Percentiles rank a stretch among this genome's conserved stretches.
Conservation (phyloP, 768 basidiomycete species). For the Chalciporus pseudorubinellus region DNA sequence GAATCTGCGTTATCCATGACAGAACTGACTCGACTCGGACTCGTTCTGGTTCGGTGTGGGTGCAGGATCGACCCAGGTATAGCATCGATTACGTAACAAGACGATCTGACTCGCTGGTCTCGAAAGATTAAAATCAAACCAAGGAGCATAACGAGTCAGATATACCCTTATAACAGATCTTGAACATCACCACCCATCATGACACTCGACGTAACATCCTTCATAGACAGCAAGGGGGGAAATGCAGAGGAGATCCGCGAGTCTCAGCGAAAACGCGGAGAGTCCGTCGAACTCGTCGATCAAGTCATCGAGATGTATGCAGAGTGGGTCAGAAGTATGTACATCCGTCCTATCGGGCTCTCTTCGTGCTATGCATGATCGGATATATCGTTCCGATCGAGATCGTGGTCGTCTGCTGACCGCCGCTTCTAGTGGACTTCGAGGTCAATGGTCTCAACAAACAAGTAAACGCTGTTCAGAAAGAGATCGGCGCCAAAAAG, state of each 20-base stretch:
- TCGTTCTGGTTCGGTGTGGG: neutral
- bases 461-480: constrained; percentile 87
- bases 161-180: neutral
- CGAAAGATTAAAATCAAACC: neutral
- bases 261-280: constrained; percentile 88
- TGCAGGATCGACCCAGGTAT: neutral
- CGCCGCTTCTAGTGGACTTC: constrained; percentile 66
- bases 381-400: neutral
- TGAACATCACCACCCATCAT: constrained; percentile 37
- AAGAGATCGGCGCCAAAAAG: constrained; percentile 91
- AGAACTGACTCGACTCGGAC: neutral
- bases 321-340: constrained; percentile 93
- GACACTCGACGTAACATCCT: constrained; percentile 79
- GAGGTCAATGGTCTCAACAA: constrained; percentile 77
- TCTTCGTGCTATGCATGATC: neutral
- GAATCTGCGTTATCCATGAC: neutral
- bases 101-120: too few species aligned
- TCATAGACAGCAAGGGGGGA: constrained; percentile 88
- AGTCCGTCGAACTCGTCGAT: constrained; percentile 89
- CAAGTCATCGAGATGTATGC: constrained; percentile 89
- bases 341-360: neutral
- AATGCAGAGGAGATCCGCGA: constrained; percentile 87
- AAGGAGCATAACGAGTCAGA: neutral
- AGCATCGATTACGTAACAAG: constrained; percentile 15
- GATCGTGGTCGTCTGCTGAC: constrained; percentile 4